Conservation (phyloP, 1,284 basidiomycete species). For the Ceratobasidium sp. region DNA sequence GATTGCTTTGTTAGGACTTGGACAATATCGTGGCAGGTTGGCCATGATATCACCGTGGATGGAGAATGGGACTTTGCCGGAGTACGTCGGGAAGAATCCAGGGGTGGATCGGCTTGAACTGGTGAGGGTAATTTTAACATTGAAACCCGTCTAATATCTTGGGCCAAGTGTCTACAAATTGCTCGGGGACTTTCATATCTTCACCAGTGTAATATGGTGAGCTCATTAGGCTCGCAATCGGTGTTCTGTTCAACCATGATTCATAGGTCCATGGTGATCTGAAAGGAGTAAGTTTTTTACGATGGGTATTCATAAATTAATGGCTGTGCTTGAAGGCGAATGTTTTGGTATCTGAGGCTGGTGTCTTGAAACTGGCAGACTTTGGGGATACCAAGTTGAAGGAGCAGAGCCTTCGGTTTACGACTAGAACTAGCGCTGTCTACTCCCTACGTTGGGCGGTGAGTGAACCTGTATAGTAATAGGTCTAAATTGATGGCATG, state of each 20-base stretch:
- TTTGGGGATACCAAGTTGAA: slow-evolving; percentile 4
- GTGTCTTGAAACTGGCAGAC: neutral
- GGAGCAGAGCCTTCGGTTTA: neutral
- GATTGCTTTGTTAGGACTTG: neutral
- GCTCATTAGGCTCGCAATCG: neutral
- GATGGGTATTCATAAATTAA: too few species aligned
- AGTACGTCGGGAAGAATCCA: slow-evolving; percentile 2
- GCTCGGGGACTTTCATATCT: slow-evolving; percentile 1
- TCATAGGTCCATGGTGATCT: slow-evolving; percentile 24
- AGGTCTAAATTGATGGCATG: neutral
- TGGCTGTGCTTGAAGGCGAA: neutral
- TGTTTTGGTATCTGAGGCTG: neutral
- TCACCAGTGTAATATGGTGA: neutral
- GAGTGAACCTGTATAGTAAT: neutral
- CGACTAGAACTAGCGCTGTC: neutral
- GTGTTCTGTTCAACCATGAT: too few species aligned
- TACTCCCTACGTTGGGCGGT: slow-evolving; percentile 2
- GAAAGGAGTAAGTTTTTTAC: neutral
- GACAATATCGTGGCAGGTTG: neutral
- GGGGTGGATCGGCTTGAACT: neutral
- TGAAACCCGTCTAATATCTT: neutral
- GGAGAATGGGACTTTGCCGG: neutral
- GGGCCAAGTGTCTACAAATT: neutral
- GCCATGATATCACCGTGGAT: slow-evolving; percentile 34
- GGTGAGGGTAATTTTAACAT: neutral